A percentile compares a stretch with the other conserved stretches of the same genome.
These are phyloP conservation scores for Aspergillus spinulosporus DNA, from an alignment of 2,329 filamentous ascomycete species.

Conservation along the genomic window DNA sequence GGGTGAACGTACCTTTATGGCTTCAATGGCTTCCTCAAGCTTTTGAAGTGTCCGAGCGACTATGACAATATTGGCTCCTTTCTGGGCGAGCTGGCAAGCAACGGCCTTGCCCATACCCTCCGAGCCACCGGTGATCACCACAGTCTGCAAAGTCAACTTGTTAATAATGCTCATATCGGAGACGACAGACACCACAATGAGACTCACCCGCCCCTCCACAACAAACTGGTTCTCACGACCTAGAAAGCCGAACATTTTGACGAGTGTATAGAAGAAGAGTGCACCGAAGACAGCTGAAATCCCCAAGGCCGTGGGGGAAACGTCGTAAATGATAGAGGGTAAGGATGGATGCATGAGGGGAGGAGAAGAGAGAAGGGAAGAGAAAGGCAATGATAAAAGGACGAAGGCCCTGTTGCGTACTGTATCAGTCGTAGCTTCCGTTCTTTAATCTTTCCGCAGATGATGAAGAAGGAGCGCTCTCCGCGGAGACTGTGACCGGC, in stretches of 20 bases:
- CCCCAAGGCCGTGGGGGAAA: slow-evolving; percentile 29
- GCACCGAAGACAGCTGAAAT: slow-evolving; percentile 36
- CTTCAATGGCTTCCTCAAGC: slow-evolving; percentile 67
- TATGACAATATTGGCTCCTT: slow-evolving; percentile 84
- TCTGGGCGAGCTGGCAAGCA: slow-evolving; percentile 71
- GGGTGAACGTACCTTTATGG: slow-evolving; percentile 57
- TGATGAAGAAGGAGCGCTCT: slow-evolving; percentile 6
- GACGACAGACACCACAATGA: background rate
- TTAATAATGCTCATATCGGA: slow-evolving; percentile 1
- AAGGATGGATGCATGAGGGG: slow-evolving; percentile 26
- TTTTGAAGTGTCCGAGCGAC: slow-evolving; percentile 76
- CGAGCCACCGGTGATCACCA: slow-evolving; percentile 86
- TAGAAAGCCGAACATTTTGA: slow-evolving; percentile 42
- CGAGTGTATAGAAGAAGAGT: slow-evolving; percentile 35
- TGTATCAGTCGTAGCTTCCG: slow-evolving; percentile 12
- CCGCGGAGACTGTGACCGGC: too few species aligned
- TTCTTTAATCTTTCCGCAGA: slow-evolving; percentile 1
- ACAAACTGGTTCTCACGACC: slow-evolving; percentile 70
- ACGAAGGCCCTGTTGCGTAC: slow-evolving; percentile 1
- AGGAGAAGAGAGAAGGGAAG: slow-evolving; percentile 9
- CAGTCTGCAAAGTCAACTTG: slow-evolving; percentile 59
- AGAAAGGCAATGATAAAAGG: slow-evolving; percentile 15
- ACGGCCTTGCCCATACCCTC: slow-evolving; percentile 85
- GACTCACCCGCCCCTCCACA: slow-evolving; percentile 75
- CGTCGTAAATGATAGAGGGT: slow-evolving; percentile 24